Evolutionary conservation across 1,139 yeast species (phyloP), one percentile per base, ranked within the genome.

Genomic region (Martiniozyma asiatica): DNA sequence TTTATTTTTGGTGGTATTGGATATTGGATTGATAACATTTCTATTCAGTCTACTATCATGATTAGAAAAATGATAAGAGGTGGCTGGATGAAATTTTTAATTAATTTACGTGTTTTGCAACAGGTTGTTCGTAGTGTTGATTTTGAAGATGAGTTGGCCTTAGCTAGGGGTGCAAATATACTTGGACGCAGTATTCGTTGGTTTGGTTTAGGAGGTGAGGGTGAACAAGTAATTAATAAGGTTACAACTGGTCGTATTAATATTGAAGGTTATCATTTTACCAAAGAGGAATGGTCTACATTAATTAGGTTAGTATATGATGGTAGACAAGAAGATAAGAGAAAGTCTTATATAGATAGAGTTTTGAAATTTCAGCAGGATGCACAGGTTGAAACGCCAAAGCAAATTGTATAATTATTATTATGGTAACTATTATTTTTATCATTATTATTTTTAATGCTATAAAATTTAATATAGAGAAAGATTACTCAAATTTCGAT

Each of bases 51-150:
- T n/a, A 68, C 87, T 2, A 63, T 61, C 12, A 56, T 69, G 22
- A 61, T 84, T 8, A 52, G 53, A 12, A 65, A 63, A 29, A 59
- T 81, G 44, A 80, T 79, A 47, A 55, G 57, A 13, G 68, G 69
- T 43, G 94, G 94, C 24, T 61, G 79, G 30, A 72, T 73, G 47
- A 71, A 74, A 43, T 59, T 82, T 39, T 56, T 73, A 35, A 64
- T 76, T 45, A 81, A 82, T 48, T 73, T 81, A 21, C 65, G 73
- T 34, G 76, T 81, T 0, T 55, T 82, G 29, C 93, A 80, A 53
- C 93, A 81, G 48, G 71, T 76, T 64, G 65, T 78, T 37, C 66
- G 84, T 42, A 73, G 72, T 36, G 61, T 80, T 14, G 65, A 72
- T 42, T 53, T 58, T 14, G 64, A 67, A 30, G 28, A 32, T n/a